These are phyloP conservation scores for Curvularia eragrostidis DNA, from an alignment of 2,329 filamentous ascomycete species.

Conservation along the genomic window DNA sequence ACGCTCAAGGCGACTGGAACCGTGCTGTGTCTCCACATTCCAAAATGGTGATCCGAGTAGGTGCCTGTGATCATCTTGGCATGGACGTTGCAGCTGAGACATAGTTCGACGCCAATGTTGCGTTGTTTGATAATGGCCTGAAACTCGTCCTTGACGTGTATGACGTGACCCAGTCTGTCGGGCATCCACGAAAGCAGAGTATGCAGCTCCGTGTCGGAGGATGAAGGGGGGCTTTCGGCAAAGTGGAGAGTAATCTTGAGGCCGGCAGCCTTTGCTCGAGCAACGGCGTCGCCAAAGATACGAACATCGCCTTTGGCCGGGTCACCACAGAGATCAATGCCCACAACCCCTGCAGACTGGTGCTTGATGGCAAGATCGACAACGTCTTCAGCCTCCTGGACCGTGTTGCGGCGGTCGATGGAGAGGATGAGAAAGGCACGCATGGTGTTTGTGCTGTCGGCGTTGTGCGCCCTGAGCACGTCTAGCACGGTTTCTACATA, in stretches of 20 bases:
- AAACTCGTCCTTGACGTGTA: conserved; percentile 70
- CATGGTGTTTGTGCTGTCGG: conserved; percentile 52
- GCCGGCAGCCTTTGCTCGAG: conserved; percentile 60
- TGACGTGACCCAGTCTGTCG: conserved; percentile 77
- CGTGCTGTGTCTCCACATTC: conserved; percentile 69
- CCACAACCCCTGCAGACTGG: conserved; percentile 66
- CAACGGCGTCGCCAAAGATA: conserved; percentile 66
- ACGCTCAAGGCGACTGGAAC: conserved; percentile 69
- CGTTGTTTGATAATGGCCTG: conserved; percentile 62
- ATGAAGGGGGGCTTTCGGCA: conserved; percentile 69
- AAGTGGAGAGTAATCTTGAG: conserved; percentile 78
- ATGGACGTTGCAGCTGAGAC: conserved; percentile 80
- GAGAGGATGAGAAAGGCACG: conserved; percentile 73
- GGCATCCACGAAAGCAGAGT: conserved; percentile 71
- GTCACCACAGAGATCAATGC: conserved; percentile 80
- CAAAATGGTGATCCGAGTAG: conserved; percentile 76
- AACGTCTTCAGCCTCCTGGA: conserved; percentile 66
- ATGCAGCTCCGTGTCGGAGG: conserved; percentile 65
- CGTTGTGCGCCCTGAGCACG: conserved; percentile 64
- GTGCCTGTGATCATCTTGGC: conserved; percentile 74
- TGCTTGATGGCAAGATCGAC: conserved; percentile 68
- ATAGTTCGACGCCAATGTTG: conserved; percentile 74
- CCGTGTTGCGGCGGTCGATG: conserved; percentile 70
- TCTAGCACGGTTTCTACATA: conserved; percentile 72
- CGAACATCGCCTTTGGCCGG: conserved; percentile 68